Conservation (phyloP, 2,329 filamentous ascomycete genomes). For the Aspergillus intermedius region DNA sequence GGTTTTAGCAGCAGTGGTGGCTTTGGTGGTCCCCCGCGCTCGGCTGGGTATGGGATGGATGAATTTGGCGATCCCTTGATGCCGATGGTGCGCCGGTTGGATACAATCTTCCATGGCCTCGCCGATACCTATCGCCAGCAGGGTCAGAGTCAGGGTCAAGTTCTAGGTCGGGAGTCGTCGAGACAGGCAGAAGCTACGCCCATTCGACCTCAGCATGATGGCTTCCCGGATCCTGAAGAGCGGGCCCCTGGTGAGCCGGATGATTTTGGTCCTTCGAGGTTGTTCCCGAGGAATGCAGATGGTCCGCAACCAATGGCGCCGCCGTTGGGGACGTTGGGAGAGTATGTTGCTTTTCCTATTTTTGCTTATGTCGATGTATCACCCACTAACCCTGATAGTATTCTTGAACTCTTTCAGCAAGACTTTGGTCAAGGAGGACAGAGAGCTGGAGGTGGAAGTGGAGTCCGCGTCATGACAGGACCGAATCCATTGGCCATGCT, state of each 20-base stretch:
- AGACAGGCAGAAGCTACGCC: not conserved
- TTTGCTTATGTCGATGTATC: not conserved
- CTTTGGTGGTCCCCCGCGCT: slow-evolving; percentile 12
- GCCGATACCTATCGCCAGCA: slow-evolving; percentile 27
- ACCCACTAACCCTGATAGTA: slow-evolving; percentile 14
- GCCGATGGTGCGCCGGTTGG: slow-evolving; percentile 31
- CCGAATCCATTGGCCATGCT: slow-evolving; percentile 43
- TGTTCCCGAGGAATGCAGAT: slow-evolving; percentile 48
- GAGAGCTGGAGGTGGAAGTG: slow-evolving; percentile 4
- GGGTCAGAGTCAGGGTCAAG: slow-evolving; percentile 1
- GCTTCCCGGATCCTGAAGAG: slow-evolving; percentile 5
- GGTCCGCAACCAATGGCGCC: slow-evolving; percentile 42
- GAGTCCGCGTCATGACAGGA: slow-evolving; percentile 16
- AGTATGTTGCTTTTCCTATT: slow-evolving; percentile 32
- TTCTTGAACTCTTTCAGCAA: slow-evolving; percentile 22
- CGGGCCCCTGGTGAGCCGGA: slow-evolving; percentile 8
- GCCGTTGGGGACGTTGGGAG: slow-evolving; percentile 43
- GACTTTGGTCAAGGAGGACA: slow-evolving; percentile 10
- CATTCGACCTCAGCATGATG: not conserved
- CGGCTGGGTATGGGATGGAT: slow-evolving; percentile 5
- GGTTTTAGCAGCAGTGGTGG: slow-evolving; percentile 12
- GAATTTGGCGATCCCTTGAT: slow-evolving; percentile 21
- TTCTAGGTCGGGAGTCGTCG: not conserved
- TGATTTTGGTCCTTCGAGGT: slow-evolving; percentile 18
- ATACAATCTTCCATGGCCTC: slow-evolving; percentile 43